Evolutionary conservation across 495 filamentous ascomycete genomes (phyloP), one percentile per base, ranked within the genome.

Genomic region (Ascobolus immersus): DNA sequence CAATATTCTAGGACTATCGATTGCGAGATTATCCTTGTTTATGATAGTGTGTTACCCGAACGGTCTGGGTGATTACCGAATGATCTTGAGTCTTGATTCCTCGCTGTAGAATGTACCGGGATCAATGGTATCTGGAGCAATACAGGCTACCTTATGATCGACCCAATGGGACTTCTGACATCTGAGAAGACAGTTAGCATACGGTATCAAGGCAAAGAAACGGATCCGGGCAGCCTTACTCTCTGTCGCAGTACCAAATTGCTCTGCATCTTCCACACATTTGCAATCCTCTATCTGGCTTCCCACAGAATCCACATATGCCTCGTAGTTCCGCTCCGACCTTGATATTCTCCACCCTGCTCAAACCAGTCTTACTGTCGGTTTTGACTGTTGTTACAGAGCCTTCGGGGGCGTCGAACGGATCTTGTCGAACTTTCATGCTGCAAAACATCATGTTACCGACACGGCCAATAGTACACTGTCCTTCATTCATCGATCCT

Each of bases 221-320:
- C n/a, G n/a, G n/a, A n/a, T n/a, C n/a, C n/a, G n/a, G n/a, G n/a
- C n/a, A n/a, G n/a, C n/a, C n/a, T n/a, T n/a, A 39, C 23, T 35
- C 32, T 15, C 39, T 39, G 11, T 22, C 28, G 23, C 36, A 42
- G 28, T 42, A 42, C 32, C 36, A 42, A 13, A 26, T 26, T 12
- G 15, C 13, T 12, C n/a, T 17, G 23, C 36, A 42, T 14, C 27
- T 21, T 5, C 11, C 7, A 28, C 36, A 42, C 21, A 21, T 23
- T 20, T 28, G 28, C 27, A 42, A 18, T 2, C 15, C 26, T n/a
- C n/a, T n/a, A 19, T 36, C 27, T 9, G 40, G 37, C 17, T 36
- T 39, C 10, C 37, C 40, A 36, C 40, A 42, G 22, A 35, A 25
- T 8, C 32, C 27, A 19, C 36, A 42, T 11, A 39, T 14, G n/a